phyloP scores from a whole-genome alignment of 2,329 filamentous ascomycete genomes.

The Penicillium digitatum region DNA sequence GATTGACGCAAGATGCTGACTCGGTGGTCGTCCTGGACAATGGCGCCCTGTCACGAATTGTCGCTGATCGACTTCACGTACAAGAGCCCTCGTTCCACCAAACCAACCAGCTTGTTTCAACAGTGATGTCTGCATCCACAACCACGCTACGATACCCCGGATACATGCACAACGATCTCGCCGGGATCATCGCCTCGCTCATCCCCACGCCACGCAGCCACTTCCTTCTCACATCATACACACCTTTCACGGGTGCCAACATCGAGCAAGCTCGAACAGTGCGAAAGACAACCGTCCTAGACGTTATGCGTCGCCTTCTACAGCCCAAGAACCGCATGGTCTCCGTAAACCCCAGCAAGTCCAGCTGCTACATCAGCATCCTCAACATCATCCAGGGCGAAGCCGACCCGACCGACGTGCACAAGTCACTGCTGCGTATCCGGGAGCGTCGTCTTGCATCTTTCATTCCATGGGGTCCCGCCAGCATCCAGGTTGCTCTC shows the following conservation, averaged over 20 bases:
- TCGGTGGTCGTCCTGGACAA: constrained; percentile 97
- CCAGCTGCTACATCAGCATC: constrained; percentile 98
- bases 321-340: constrained; percentile 99
- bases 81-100: constrained; percentile 95
- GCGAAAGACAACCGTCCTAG: constrained; percentile 93
- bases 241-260: constrained; percentile 92
- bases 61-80: constrained; percentile 88
- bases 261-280: constrained; percentile 97
- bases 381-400: constrained; percentile 99
- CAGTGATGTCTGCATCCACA: constrained; percentile 97
- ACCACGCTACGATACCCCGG: constrained; percentile 95
- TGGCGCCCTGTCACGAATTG: constrained; percentile 86
- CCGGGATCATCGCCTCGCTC: constrained; percentile 90
- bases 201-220: constrained; percentile 96
- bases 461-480: constrained; percentile 97
- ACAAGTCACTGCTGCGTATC: constrained; percentile 95
- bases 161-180: constrained; percentile 99
- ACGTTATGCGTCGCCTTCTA: constrained; percentile 91
- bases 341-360: constrained; percentile 89
- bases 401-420: constrained; percentile 93
- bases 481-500: constrained; percentile 93
- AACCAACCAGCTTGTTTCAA: constrained; percentile 93
- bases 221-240: constrained; percentile 98
- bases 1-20: constrained; percentile 92
- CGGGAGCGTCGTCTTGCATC: constrained; percentile 88